Percentiles rank a stretch among this genome's conserved stretches.
These are phyloP conservation scores for Fonsecaea monophora DNA, from an alignment of 2,329 filamentous ascomycete species.

Conservation along the genomic window DNA sequence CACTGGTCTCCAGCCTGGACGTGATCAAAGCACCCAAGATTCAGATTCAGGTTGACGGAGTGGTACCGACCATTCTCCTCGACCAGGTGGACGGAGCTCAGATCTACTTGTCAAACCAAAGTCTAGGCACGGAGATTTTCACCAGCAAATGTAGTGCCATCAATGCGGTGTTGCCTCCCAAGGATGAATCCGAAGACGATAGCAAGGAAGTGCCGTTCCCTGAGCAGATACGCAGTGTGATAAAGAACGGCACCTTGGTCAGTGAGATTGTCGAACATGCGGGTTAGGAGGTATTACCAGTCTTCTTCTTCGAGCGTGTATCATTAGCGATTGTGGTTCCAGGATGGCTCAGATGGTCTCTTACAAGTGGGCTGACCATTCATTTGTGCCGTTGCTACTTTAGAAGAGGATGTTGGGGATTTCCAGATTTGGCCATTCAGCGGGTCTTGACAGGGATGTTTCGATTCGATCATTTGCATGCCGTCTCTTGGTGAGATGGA, in stretches of 20 bases:
- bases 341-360: constrained; percentile 9
- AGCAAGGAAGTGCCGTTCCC: constrained; percentile 87
- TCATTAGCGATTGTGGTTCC: constrained; percentile 28
- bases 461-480: background rate
- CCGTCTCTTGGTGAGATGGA: background rate
- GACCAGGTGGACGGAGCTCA: constrained; percentile 92
- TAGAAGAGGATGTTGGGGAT: constrained; percentile 8
- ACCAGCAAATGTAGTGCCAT: constrained; percentile 86
- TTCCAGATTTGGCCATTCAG: background rate
- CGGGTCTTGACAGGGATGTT: background rate
- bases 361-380: background rate
- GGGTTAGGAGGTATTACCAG: constrained; percentile 60
- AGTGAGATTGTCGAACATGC: constrained; percentile 96
- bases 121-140: constrained; percentile 79
- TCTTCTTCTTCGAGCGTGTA: constrained; percentile 22
- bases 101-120: constrained; percentile 84
- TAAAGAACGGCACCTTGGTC: constrained; percentile 77
- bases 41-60: constrained; percentile 87
- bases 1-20: constrained; percentile 87
- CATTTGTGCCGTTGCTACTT: background rate
- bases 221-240: constrained; percentile 84
- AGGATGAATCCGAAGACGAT: constrained; percentile 72
- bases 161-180: constrained; percentile 82
- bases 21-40: constrained; percentile 96
- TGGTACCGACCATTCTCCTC: constrained; percentile 83